Percentiles rank a stretch among this genome's conserved stretches.
phyloP scores from a whole-genome alignment of 2,329 filamentous ascomycete genomes.

The Fusarium nematophilum region DNA sequence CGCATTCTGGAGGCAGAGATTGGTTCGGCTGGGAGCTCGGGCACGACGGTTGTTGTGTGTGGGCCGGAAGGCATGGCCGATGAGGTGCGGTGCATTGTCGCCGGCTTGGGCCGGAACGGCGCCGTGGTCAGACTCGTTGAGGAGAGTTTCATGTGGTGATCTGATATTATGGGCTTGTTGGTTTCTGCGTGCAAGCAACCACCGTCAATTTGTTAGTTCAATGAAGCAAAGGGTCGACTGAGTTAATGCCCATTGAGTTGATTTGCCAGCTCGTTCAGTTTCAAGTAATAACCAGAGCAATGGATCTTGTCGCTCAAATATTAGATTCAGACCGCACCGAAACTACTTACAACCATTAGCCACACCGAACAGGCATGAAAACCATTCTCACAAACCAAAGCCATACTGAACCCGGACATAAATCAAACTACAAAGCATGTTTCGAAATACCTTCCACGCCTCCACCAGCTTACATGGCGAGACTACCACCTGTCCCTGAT shows the following conservation, averaged over 20 bases:
- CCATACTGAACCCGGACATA: background rate
- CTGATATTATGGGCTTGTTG: too few relatives aligned
- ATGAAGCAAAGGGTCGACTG: too few relatives aligned
- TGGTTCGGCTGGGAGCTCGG: background rate
- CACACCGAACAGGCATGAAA: background rate
- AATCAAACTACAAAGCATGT: background rate
- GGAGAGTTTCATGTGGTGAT: constrained; percentile 1
- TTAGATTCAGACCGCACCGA: background rate
- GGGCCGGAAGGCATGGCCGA: background rate
- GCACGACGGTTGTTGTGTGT: background rate
- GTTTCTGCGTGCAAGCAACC: background rate
- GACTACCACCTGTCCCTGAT: background rate
- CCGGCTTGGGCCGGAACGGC: background rate
- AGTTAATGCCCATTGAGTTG: too few relatives aligned
- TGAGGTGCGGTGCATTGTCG: background rate
- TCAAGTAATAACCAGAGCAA: too few relatives aligned
- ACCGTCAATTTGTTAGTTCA: too few relatives aligned
- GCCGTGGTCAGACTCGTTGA: background rate
- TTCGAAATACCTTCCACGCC: background rate
- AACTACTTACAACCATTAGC: constrained; percentile 7
- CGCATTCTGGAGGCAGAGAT: background rate
- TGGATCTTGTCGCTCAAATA: too few relatives aligned
- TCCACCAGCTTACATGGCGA: background rate
- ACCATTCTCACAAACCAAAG: background rate
- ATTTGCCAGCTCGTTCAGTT: too few relatives aligned